Conservation (phyloP, 2,329 filamentous ascomycete species). For the Colletotrichum simmondsii region DNA sequence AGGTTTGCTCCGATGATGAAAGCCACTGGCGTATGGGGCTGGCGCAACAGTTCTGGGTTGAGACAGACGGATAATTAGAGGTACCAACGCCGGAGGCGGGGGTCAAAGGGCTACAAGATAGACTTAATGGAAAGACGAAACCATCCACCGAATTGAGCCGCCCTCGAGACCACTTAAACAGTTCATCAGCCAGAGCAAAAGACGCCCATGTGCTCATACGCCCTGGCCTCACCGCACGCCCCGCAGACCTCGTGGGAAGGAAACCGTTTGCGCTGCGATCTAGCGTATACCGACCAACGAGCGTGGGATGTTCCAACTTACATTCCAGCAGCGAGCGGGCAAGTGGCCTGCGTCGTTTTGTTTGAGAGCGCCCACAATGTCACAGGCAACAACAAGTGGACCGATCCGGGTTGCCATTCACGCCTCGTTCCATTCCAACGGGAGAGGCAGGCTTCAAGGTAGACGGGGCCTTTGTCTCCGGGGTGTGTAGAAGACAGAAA, state of each 20-base stretch:
- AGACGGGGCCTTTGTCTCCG: neutral
- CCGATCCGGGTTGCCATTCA: neutral
- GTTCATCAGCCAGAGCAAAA: neutral
- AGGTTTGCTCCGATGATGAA: neutral
- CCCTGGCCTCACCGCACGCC: neutral
- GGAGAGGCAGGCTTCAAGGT: neutral
- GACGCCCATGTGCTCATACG: neutral
- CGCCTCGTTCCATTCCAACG: neutral
- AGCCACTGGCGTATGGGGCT: neutral
- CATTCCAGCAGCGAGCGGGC: neutral
- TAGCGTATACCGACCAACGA: constrained; percentile 6
- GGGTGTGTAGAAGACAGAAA: neutral
- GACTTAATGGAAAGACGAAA: neutral
- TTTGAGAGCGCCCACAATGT: neutral
- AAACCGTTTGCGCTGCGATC: neutral
- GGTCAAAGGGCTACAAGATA: neutral
- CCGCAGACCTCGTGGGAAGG: neutral
- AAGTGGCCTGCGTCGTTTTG: neutral
- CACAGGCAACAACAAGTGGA: neutral
- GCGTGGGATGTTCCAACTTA: neutral
- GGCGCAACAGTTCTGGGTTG: neutral
- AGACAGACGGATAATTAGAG: neutral
- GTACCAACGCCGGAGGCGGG: neutral
- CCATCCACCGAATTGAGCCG: neutral
- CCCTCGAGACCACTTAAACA: neutral